Evolutionary conservation across 148 eudicot species (phyloP).

Genomic region (Vaccinium myrtillus): DNA sequence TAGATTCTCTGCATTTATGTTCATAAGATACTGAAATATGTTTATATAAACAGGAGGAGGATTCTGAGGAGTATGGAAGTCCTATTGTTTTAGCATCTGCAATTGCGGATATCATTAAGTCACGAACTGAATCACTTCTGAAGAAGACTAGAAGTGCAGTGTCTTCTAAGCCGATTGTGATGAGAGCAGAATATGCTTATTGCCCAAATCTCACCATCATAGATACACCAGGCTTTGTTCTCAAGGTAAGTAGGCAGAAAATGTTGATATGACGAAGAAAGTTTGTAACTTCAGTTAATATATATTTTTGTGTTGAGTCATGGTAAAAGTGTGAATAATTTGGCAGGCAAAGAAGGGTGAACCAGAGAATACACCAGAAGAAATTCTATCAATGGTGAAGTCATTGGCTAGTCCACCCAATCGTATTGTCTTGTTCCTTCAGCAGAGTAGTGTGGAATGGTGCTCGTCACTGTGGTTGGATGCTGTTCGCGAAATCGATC

Average conservation of each 20-base stretch:
- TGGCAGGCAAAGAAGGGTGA: slow-evolving; percentile 95
- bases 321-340: slow-evolving; percentile 1
- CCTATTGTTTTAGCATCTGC: slow-evolving; percentile 64
- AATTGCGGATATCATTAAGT: slow-evolving; percentile 81
- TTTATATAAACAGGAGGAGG: slow-evolving; percentile 64
- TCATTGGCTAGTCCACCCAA: slow-evolving; percentile 93
- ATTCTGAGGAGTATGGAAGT: slow-evolving; percentile 88
- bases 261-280: slow-evolving; percentile 2
- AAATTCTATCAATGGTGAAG: slow-evolving; percentile 94
- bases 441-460: slow-evolving; percentile 99
- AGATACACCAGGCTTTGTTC: slow-evolving; percentile 96
- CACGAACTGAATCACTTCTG: slow-evolving; percentile 77
- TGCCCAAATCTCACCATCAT: slow-evolving; percentile 97
- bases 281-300: neutral
- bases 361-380: slow-evolving; percentile 92
- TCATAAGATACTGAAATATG: slow-evolving; percentile 14
- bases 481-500: slow-evolving; percentile 88
- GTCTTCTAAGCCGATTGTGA: slow-evolving; percentile 89
- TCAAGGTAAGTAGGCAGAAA: slow-evolving; percentile 54
- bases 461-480: slow-evolving; percentile 98
- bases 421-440: slow-evolving; percentile 92
- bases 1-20: neutral
- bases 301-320: neutral
- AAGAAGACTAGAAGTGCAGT: slow-evolving; percentile 71
- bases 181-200: slow-evolving; percentile 97